These are phyloP conservation scores for Leishmania guyanensis DNA, from an alignment of 208 protist genomes.

Conservation along the genomic window DNA sequence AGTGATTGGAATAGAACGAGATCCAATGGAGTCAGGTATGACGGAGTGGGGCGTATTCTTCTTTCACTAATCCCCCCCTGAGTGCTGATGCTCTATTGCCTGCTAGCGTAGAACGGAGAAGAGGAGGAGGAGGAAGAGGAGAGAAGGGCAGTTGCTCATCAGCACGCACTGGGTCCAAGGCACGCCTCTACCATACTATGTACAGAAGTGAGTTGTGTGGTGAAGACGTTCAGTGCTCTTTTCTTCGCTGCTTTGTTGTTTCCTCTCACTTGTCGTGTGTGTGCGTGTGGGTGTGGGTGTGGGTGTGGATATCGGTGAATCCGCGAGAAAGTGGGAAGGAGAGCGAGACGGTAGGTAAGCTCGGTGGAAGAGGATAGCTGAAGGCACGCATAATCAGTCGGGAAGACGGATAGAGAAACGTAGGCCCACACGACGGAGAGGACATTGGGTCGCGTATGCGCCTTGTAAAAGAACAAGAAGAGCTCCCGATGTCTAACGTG, in stretches of 20 bases:
- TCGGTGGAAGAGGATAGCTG: too few relatives aligned
- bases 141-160: neutral
- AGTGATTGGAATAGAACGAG: neutral
- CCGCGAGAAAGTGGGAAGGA: neutral
- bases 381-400: neutral
- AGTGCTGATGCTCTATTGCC: too few relatives aligned
- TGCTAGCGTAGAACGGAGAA: neutral
- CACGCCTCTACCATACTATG: neutral
- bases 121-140: neutral
- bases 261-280: neutral
- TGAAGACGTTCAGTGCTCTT: neutral
- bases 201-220: neutral
- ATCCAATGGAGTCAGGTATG: neutral
- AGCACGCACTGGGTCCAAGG: neutral
- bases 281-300: neutral
- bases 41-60: neutral
- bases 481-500: neutral
- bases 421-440: neutral
- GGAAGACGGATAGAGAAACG: neutral
- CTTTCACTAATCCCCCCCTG: neutral
- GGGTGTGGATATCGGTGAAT: conserved; percentile 1
- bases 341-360: neutral
- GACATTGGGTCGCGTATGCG: neutral
- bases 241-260: neutral
- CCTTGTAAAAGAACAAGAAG: neutral